Base-by-base conservation (phyloP, 768 basidiomycete species). In the Sarcomyxa edulis region DNA sequence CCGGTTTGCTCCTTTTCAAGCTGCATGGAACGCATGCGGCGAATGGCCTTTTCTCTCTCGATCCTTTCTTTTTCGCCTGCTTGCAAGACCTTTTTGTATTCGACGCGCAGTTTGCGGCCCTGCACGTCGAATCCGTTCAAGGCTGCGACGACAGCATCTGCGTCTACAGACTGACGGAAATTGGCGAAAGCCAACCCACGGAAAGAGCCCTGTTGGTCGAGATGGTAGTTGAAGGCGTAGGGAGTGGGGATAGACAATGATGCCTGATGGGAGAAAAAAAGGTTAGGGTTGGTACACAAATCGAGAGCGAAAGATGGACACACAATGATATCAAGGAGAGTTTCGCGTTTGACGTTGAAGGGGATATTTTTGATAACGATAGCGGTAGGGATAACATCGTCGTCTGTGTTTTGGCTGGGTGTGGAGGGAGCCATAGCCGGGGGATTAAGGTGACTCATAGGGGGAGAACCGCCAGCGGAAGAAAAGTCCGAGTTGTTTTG, bases 361-460 rank as follows among this genome's bases (percentile, higher is more conserved):
- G 95, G 95, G 68, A 99, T 99, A 72, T 97, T 97, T 79, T 99
- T 99, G 64, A 99, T 97, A 58, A 99, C 96, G 55, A 99, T 97
- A 39, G 96, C 96, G 7, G 94, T 98, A 39, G 95, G 95, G 65
- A 98, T 98, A 60, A 96, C 74, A 60, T 96, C 93, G 63, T 96
- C 92, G 51, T 91, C 88, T 29, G 59, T 52, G 43, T 64, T 73
- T 55, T 64, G 69, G 42, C 61, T 64, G 33, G 79, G 72, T 9
- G 77, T 72, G 16, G 37, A 32, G 15, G 35, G 11, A 8, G 32
- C 9, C n/a, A 78, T 66, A 27, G 62, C 64, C 42, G 73, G 58
- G 28, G 74, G 60, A 45, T 55, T 62, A 35, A 69, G 54, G 56
- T 72, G 69, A 31, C 57, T 58, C 52, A 71, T 60, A 47, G 87